Evolutionary conservation across 1,139 yeast genomes (phyloP), one percentile per base, ranked within the genome.

Genomic region (Blastobotrys petasosporus): DNA sequence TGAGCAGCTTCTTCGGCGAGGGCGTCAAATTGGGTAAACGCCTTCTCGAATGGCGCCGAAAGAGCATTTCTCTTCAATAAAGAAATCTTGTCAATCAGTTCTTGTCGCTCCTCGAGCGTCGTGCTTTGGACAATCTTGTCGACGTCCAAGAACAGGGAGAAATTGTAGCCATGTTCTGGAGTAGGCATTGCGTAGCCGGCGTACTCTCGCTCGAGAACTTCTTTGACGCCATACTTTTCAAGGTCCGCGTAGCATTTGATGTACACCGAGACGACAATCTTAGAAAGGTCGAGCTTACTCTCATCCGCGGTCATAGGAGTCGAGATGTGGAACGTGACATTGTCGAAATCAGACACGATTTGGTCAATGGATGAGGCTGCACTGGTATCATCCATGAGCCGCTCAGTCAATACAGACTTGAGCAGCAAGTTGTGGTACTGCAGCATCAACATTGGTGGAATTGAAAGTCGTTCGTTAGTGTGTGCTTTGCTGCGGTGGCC

Each of bases 1-100:
- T 74, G 70, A 29, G 85, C 77, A 9, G 70, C 72, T 47, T 68
- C 72, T 23, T 59, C 64, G 11, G 71, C 55, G 63, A 92, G 74
- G 55, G 73, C 77, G 58, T 82, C 88, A 63, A 85, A 92, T 63
- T 90, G 77, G 34, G 69, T 69, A 57, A 94, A 90, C 0, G 98
- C 97, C 55, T 76, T 69, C 55, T 87, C 87, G 64, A 92, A 92
- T 15, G 98, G 95, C 11, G 95, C 94, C 34, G 97, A 95, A 71
- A 92, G 76, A 42, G 92, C 78, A 60, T 86, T 82, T 62, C 97
- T 79, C 64, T 90, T 90, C 60, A 92, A 71, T 51, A 85, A 70
- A 2, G 95, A 76, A 51, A 88, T 69, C 55, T 81, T 80, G 36
- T 73, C 74, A 39, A 87, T 77, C 50, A 87, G 66, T 45, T 68